These are phyloP conservation scores for Mrakia hoshinonis DNA, from an alignment of 768 basidiomycete genomes.

Conservation along the genomic window DNA sequence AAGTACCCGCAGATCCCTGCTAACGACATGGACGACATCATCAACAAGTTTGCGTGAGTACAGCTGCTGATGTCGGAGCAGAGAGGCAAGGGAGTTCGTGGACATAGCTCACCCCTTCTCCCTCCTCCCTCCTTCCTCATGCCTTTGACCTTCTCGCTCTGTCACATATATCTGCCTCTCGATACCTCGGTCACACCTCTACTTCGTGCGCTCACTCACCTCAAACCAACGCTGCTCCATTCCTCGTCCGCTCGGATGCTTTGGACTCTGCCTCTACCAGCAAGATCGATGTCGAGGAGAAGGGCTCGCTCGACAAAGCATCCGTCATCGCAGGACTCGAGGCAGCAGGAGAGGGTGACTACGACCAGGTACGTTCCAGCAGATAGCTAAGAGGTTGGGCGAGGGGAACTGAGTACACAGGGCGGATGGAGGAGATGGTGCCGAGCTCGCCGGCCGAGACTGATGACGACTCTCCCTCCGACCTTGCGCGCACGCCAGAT, in stretches of 20 bases:
- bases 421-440: no score
- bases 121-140: no score
- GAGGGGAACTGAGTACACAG: no score
- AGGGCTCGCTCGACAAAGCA: slow-evolving; percentile 50
- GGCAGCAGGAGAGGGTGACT: slow-evolving; percentile 66
- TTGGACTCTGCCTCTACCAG: slow-evolving; percentile 30
- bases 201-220: no score
- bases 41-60: slow-evolving; percentile 91
- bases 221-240: no score
- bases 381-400: not conserved
- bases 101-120: no score
- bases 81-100: not conserved
- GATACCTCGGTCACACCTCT: no score
- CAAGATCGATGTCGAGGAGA: slow-evolving; percentile 41
- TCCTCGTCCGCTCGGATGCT: not conserved
- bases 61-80: slow-evolving; percentile 2
- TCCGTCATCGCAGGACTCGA: slow-evolving; percentile 70
- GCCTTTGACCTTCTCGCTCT: no score
- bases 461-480: not conserved
- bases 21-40: slow-evolving; percentile 90
- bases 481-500: slow-evolving; percentile 1
- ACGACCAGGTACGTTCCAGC: slow-evolving; percentile 56
- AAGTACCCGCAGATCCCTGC: slow-evolving; percentile 84
- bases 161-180: no score
- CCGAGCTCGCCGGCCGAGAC: not conserved